Evolutionary conservation across 75 land plant genomes (phyloP).

Genomic region (Gnetum montanum): DNA sequence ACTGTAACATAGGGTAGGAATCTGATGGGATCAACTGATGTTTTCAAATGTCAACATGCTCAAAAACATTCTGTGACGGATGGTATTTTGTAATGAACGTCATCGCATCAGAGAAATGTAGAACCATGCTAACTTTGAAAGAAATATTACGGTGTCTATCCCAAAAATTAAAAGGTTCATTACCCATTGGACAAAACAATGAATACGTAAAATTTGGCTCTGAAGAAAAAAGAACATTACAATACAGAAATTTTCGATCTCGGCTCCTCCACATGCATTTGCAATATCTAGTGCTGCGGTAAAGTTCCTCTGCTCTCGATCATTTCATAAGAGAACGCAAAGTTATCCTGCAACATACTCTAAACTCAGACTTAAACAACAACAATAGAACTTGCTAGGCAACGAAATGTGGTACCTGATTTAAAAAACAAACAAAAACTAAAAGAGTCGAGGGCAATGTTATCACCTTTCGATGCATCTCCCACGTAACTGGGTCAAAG

Average conservation of each 20-base stretch:
- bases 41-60: too few relatives aligned
- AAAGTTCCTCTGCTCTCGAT: slow-evolving; percentile 58
- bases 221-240: neutral
- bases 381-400: neutral
- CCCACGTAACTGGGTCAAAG: slow-evolving; percentile 77
- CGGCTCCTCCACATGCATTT: neutral
- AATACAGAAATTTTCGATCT: neutral
- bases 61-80: too few relatives aligned
- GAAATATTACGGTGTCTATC: too few relatives aligned
- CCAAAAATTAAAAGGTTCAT: neutral
- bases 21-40: too few relatives aligned
- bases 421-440: neutral
- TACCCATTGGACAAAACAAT: slow-evolving; percentile 1
- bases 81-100: too few relatives aligned
- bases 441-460: too few relatives aligned
- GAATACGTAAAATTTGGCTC: neutral
- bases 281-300: slow-evolving; percentile 20
- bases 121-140: too few relatives aligned
- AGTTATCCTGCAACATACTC: slow-evolving; percentile 56
- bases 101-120: too few relatives aligned
- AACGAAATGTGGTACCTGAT: neutral
- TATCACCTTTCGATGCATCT: slow-evolving; percentile 56
- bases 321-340: slow-evolving; percentile 63
- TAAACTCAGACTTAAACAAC: neutral
- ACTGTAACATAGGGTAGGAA: too few relatives aligned